phyloP scores from a whole-genome alignment of 257 asterid genomes.

The Solanum sitiens region DNA sequence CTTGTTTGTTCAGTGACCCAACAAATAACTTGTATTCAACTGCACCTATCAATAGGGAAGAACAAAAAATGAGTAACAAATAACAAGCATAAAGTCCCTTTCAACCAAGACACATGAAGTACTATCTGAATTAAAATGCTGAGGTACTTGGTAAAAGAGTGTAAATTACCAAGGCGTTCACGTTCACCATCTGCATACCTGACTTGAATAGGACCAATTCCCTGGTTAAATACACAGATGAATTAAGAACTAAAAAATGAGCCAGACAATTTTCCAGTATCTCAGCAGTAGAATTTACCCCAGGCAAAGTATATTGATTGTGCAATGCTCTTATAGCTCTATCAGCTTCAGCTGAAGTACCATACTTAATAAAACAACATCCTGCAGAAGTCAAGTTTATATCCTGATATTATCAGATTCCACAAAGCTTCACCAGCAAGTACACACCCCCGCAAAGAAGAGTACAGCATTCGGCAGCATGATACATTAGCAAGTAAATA shows the following conservation, averaged over 20 bases:
- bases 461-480: background rate
- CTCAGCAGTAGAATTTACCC: slow-evolving; percentile 48
- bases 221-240: slow-evolving; percentile 38
- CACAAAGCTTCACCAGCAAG: slow-evolving; percentile 13
- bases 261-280: background rate
- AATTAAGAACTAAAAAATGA: slow-evolving; percentile 6
- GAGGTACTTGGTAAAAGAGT: background rate
- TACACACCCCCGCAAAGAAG: slow-evolving; percentile 3
- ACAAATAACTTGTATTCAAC: slow-evolving; percentile 86
- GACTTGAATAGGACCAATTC: slow-evolving; percentile 89
- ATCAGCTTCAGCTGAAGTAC: slow-evolving; percentile 83
- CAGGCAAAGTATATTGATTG: slow-evolving; percentile 74
- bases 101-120: background rate
- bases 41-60: slow-evolving; percentile 44
- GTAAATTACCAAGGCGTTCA: slow-evolving; percentile 74
- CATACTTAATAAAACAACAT: slow-evolving; percentile 92
- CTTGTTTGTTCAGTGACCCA: slow-evolving; percentile 81
- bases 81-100: background rate
- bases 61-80: slow-evolving; percentile 3
- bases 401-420: slow-evolving; percentile 24
- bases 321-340: slow-evolving; percentile 87
- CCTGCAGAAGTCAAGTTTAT: slow-evolving; percentile 64
- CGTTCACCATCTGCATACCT: slow-evolving; percentile 99
- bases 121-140: background rate
- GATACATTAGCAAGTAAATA: background rate